A percentile compares a stretch with the other conserved stretches of the same genome.
phyloP scores from a whole-genome alignment of 2,329 filamentous ascomycete species.

The Teratosphaeria epicoccoides region DNA sequence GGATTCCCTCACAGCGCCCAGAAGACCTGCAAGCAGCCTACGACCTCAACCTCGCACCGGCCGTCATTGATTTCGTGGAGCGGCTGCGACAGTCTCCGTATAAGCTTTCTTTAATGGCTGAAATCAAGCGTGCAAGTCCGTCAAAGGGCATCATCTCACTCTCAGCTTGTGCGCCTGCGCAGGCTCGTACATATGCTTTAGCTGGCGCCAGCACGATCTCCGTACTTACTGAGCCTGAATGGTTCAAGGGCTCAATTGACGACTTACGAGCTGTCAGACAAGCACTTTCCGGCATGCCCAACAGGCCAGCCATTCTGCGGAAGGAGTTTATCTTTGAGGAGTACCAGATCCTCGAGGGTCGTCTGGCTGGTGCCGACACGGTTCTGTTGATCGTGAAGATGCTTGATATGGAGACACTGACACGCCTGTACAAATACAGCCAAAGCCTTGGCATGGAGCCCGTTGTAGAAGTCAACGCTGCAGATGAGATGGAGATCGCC shows the following conservation, averaged over 20 bases:
- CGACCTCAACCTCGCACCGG: conserved; percentile 71
- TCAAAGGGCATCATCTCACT: conserved; percentile 92
- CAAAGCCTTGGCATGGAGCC: conserved; percentile 91
- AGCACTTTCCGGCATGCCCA: conserved; percentile 80
- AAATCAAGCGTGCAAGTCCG: conserved; percentile 92
- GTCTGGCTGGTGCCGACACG: conserved; percentile 86
- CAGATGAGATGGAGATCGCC: conserved; percentile 82
- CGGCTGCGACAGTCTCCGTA: conserved; percentile 74
- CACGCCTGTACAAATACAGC: conserved; percentile 77
- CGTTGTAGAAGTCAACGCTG: conserved; percentile 89
- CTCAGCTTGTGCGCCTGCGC: conserved; percentile 74
- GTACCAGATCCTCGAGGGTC: conserved; percentile 92
- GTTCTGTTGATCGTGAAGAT: conserved; percentile 97
- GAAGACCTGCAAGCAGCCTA: conserved; percentile 80
- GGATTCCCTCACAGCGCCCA: conserved; percentile 72
- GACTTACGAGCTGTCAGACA: conserved; percentile 80
- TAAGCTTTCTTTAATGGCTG: conserved; percentile 86
- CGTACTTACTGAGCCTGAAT: conserved; percentile 95
- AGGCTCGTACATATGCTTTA: conserved; percentile 83
- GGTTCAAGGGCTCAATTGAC: conserved; percentile 98
- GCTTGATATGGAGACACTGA: conserved; percentile 66
- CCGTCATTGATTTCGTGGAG: conserved; percentile 68
- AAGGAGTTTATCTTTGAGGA: conserved; percentile 98
- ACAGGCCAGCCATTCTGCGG: conserved; percentile 79
- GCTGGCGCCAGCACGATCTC: conserved; percentile 95